Percentiles rank a stretch among this genome's conserved stretches.
These are phyloP conservation scores for Aaosphaeria pasadenensis DNA, from an alignment of 2,329 filamentous ascomycete species.

Conservation along the genomic window DNA sequence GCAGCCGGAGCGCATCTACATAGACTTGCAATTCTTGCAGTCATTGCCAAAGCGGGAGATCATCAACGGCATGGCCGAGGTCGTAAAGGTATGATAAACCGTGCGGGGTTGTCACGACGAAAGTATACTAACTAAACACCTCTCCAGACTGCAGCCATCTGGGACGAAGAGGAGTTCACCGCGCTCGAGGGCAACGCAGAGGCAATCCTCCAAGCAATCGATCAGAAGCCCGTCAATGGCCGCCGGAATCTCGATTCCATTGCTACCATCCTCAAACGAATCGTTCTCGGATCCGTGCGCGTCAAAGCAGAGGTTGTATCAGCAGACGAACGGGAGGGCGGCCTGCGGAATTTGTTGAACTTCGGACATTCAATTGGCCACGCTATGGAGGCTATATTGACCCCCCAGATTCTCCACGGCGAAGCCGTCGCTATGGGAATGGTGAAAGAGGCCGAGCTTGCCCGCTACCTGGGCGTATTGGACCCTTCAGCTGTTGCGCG, in stretches of 20 bases:
- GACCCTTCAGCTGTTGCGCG: slow-evolving; percentile 85
- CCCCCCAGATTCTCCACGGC: slow-evolving; percentile 91
- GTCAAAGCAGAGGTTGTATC: slow-evolving; percentile 96
- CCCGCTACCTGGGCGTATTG: slow-evolving; percentile 81
- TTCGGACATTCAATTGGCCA: slow-evolving; percentile 98
- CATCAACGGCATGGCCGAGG: slow-evolving; percentile 98
- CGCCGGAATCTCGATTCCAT: slow-evolving; percentile 67
- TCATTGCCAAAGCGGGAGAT: slow-evolving; percentile 89
- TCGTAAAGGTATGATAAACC: slow-evolving; percentile 63
- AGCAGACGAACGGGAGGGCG: slow-evolving; percentile 89
- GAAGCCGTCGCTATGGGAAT: slow-evolving; percentile 97
- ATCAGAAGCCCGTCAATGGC: slow-evolving; percentile 56
- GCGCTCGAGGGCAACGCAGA: slow-evolving; percentile 78
- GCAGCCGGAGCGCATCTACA: slow-evolving; percentile 92
- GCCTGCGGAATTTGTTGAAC: slow-evolving; percentile 89
- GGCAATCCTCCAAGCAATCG: slow-evolving; percentile 70
- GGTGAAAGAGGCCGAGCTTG: slow-evolving; percentile 95
- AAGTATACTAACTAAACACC: not conserved
- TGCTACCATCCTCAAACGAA: slow-evolving; percentile 47
- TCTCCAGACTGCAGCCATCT: slow-evolving; percentile 81
- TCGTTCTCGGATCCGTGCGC: slow-evolving; percentile 85
- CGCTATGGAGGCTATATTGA: slow-evolving; percentile 91
- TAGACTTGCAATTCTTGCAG: slow-evolving; percentile 88
- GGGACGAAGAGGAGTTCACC: slow-evolving; percentile 83
- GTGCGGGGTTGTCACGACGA: not conserved